Conservation (phyloP, 129 eudicot genomes). For the Tagetes erecta region DNA sequence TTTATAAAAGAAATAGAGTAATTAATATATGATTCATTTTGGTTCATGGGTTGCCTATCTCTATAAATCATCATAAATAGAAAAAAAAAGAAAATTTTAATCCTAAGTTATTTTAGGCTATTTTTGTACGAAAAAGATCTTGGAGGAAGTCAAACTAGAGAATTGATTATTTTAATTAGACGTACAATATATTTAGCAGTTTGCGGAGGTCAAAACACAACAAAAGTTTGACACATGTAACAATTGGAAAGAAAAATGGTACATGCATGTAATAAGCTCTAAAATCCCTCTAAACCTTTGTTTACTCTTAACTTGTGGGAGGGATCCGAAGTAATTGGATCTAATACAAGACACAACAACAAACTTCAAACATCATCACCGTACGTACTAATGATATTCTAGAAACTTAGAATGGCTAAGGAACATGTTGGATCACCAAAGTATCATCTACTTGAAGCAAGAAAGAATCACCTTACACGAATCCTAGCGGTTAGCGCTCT, state of each 20-base stretch:
- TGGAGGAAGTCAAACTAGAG: neutral
- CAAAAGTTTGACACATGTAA: constrained; percentile 34
- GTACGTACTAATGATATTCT: too few species aligned
- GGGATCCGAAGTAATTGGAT: constrained; percentile 33
- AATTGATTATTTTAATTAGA: neutral
- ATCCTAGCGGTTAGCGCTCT: constrained; percentile 67
- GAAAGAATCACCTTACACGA: constrained; percentile 62
- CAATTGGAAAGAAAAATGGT: constrained; percentile 36
- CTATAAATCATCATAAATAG: too few species aligned
- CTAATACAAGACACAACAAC: constrained; percentile 23
- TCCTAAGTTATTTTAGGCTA: neutral
- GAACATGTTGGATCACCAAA: constrained; percentile 59
- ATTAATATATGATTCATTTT: too few species aligned
- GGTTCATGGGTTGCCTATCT: too few species aligned
- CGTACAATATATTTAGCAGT: neutral
- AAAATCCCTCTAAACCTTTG: constrained; percentile 34
- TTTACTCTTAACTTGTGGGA: constrained; percentile 29
- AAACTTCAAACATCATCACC: constrained; percentile 24
- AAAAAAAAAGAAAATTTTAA: too few species aligned
- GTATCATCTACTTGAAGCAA: constrained; percentile 41
- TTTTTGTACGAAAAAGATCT: neutral
- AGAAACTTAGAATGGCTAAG: constrained; percentile 56
- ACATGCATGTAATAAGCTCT: neutral
- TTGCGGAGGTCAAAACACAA: constrained; percentile 21
- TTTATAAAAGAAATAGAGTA: too few species aligned